These are phyloP conservation scores for Nannizziopsis barbatae DNA, from an alignment of 2,329 filamentous ascomycete genomes.

Conservation along the genomic window DNA sequence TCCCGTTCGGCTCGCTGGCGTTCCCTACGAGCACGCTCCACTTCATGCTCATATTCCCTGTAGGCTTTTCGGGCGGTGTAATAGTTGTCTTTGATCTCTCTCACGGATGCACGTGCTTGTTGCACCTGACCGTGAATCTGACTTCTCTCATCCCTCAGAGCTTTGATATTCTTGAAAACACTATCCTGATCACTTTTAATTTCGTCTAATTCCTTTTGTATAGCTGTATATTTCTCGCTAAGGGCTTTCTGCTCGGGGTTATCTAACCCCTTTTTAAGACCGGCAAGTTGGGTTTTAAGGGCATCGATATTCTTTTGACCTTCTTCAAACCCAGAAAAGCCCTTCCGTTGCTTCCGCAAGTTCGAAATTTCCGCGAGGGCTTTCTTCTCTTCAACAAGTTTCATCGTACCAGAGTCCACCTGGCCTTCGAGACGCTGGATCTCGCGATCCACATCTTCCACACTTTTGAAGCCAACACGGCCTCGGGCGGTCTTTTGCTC, in stretches of 20 bases:
- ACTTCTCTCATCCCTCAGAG: conserved; percentile 72
- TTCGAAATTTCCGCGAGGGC: conserved; percentile 69
- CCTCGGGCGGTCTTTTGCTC: conserved; percentile 79
- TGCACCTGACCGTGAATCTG: conserved; percentile 78
- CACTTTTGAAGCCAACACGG: conserved; percentile 73
- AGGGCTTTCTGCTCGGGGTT: conserved; percentile 84
- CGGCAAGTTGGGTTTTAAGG: conserved; percentile 73
- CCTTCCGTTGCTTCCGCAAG: conserved; percentile 82
- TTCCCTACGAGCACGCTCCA: conserved; percentile 63
- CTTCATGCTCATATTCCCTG: conserved; percentile 71
- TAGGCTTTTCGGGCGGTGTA: conserved; percentile 72
- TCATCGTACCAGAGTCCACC: conserved; percentile 83
- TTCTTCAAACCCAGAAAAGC: conserved; percentile 73
- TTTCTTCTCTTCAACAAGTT: conserved; percentile 96
- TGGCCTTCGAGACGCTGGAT: conserved; percentile 71
- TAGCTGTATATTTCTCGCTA: conserved; percentile 70
- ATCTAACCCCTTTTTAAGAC: conserved; percentile 78
- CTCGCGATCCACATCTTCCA: conserved; percentile 75
- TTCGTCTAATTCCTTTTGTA: conserved; percentile 76
- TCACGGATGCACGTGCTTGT: conserved; percentile 69
- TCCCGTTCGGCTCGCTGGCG: conserved; percentile 69
- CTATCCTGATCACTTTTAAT: conserved; percentile 90
- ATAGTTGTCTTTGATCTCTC: conserved; percentile 82
- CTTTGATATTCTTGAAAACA: conserved; percentile 76
- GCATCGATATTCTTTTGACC: conserved; percentile 82